Evolutionary conservation across 495 filamentous ascomycete genomes (phyloP), one percentile per base, ranked within the genome.

Genomic region (Tuber calosporum): DNA sequence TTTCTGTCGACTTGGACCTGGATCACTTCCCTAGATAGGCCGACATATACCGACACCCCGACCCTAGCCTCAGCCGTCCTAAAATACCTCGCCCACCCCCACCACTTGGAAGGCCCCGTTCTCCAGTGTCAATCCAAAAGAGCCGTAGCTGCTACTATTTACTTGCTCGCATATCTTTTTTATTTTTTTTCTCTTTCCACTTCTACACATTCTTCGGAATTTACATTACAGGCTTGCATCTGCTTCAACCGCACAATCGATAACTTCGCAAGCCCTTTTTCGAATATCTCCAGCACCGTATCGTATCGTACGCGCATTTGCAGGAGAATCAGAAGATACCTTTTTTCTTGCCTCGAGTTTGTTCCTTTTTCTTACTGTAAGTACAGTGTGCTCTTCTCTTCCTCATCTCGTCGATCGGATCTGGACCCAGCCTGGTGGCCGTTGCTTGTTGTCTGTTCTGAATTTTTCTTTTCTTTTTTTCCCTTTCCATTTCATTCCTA

Each of bases 71-170:
- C 76, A 78, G 76, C 76, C 76, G 76, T 70, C 76, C 76, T 78
- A 78, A 78, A 78, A 78, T 78, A 78, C 76, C 76, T 78, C 76
- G 76, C 75, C 68, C 76, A 77, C 74, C 76, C 74, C 76, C 76
- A 78, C 76, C 74, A 78, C 41, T 78, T 77, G 76, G 67, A 40
- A 69, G 69, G 62, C 74, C 70, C 45, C 66, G 53, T 62, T 62
- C 53, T 62, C 53, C 53, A 62, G 53, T 26, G 6, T 62, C 53
- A 62, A 62, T 62, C 53, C 53, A 62, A 62, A 71, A 66, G 30
- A 40, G 45, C 62, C 58, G 34, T 37, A 40, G 45, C 62, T 68
- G 34, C 48, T 39, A 66, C 62, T 73, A 43, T 62, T 69, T 69
- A 77, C 69, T 72, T 78, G 72, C 72, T 80, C 79, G 75, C 80